A percentile compares a stretch with the other conserved stretches of the same genome.
These are phyloP conservation scores for Penicillium atrosanguineum DNA, from an alignment of 495 filamentous ascomycete species.

Conservation along the genomic window DNA sequence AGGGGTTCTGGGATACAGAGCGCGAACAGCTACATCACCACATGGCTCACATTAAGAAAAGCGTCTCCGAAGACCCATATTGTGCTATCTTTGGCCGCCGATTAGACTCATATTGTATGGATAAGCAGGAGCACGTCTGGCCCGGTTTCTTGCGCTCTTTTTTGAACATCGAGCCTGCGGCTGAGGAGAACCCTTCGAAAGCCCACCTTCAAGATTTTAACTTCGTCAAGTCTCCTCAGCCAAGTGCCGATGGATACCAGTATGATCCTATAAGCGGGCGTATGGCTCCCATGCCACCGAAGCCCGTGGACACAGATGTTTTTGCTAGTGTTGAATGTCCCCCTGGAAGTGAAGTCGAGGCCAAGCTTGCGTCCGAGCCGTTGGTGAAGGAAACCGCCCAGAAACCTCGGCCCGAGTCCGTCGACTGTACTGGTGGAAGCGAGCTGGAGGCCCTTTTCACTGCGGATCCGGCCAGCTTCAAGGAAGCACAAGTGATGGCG, in stretches of 20 bases:
- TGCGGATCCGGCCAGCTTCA: background rate
- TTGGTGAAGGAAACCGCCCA: slow-evolving; percentile 5
- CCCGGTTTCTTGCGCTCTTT: slow-evolving; percentile 29
- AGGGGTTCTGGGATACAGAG: slow-evolving; percentile 19
- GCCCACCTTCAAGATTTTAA: slow-evolving; percentile 15
- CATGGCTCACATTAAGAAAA: slow-evolving; percentile 34
- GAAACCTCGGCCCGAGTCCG: background rate
- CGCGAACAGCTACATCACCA: slow-evolving; percentile 19
- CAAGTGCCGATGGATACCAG: slow-evolving; percentile 6
- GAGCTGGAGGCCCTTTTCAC: slow-evolving; percentile 7
- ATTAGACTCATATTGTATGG: slow-evolving; percentile 19
- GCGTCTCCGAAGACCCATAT: slow-evolving; percentile 41
- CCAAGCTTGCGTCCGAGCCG: slow-evolving; percentile 5
- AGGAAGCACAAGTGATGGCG: background rate
- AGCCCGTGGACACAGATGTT: background rate
- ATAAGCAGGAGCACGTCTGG: slow-evolving; percentile 16
- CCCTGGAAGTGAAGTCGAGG: slow-evolving; percentile 13
- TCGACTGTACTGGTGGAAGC: slow-evolving; percentile 12
- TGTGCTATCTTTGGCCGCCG: slow-evolving; percentile 41
- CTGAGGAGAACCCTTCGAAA: slow-evolving; percentile 1
- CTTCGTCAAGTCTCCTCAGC: background rate
- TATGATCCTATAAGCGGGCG: slow-evolving; percentile 44
- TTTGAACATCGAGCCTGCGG: slow-evolving; percentile 15
- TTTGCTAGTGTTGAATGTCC: slow-evolving; percentile 8
- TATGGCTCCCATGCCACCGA: slow-evolving; percentile 29